A percentile compares a stretch with the other conserved stretches of the same genome.
Conservation (phyloP, 345 rosid species). For the Jatropha curcas region DNA sequence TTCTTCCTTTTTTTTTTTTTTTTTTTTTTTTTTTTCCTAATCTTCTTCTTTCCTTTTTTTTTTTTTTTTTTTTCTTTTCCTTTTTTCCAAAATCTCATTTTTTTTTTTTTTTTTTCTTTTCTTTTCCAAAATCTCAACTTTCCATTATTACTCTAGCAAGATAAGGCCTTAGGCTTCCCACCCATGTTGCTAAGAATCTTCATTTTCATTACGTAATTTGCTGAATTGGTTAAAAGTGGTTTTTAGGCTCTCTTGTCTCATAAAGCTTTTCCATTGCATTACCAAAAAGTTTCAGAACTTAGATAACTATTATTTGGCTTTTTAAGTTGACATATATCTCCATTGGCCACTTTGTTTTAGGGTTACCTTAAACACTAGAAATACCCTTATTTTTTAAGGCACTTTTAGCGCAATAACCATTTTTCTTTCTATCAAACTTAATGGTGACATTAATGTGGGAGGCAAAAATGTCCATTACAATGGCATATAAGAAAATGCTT, state of each 20-base stretch:
- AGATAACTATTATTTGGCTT: not conserved
- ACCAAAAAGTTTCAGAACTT: not conserved
- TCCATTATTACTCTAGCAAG: slow-evolving; percentile 23
- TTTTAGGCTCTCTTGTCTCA: slow-evolving; percentile 9
- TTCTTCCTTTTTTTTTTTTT: not conserved
- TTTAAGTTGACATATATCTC: not conserved
- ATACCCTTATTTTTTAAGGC: too few relatives aligned
- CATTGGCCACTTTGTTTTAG: not conserved
- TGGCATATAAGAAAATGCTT: not conserved
- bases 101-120: not conserved
- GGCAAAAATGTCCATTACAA: not conserved
- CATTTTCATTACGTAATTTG: slow-evolving; percentile 17
- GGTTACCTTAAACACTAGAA: not conserved
- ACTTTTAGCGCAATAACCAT: too few relatives aligned
- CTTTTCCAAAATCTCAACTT: slow-evolving; percentile 11
- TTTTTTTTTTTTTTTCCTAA: slow-evolving; percentile 2
- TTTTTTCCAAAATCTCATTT: too few relatives aligned
- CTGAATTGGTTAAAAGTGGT: slow-evolving; percentile 11
- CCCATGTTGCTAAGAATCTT: slow-evolving; percentile 25
- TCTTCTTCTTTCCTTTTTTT: not conserved
- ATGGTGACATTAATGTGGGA: slow-evolving; percentile 4
- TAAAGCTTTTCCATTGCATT: slow-evolving; percentile 20
- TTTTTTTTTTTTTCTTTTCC: slow-evolving; percentile 3
- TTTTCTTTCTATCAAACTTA: not conserved
- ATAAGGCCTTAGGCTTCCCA: slow-evolving; percentile 13